Conservation (phyloP, 2,329 filamentous ascomycete genomes). For the Diaporthe ilicicola region DNA sequence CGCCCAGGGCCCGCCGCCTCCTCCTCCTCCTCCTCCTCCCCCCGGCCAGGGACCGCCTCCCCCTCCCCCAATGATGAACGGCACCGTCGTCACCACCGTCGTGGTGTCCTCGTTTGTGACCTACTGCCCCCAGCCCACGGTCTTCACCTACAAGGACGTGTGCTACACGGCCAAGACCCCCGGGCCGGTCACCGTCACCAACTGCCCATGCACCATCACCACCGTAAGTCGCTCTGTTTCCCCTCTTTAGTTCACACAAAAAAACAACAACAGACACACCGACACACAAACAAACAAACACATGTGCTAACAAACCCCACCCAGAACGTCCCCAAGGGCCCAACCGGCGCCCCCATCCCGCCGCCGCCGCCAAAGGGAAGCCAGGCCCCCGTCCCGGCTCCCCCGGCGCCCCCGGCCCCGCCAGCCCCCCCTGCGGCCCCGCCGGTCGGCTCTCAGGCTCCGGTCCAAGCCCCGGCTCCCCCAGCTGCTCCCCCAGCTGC, state of each 20-base stretch:
- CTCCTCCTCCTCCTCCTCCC: too few relatives aligned
- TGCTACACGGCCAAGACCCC: constrained; percentile 61
- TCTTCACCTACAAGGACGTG: constrained; percentile 58
- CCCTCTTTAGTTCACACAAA: too few relatives aligned
- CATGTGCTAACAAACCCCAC: not conserved
- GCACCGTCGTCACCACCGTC: constrained; percentile 38
- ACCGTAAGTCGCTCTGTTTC: constrained; percentile 35
- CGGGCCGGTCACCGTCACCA: constrained; percentile 59
- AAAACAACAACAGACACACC: not conserved
- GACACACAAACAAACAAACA: not conserved
- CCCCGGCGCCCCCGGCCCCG: not conserved
- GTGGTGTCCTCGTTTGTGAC: constrained; percentile 49
- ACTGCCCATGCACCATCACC: constrained; percentile 60
- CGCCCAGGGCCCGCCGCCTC: constrained; percentile 36
- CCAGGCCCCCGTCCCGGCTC: not conserved
- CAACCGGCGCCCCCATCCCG: not conserved
- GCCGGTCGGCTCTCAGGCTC: too few relatives aligned
- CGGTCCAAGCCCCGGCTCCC: too few relatives aligned
- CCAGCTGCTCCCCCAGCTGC: not conserved
- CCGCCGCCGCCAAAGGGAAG: not conserved
- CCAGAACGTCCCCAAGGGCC: constrained; percentile 1
- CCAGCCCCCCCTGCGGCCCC: not conserved
- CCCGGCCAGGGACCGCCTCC: constrained; percentile 36
- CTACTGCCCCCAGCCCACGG: constrained; percentile 58
- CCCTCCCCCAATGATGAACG: not conserved